phyloP scores from a whole-genome alignment of 192 early-diverging fungal genomes.

The Gamsiella multidivaricata region DNA sequence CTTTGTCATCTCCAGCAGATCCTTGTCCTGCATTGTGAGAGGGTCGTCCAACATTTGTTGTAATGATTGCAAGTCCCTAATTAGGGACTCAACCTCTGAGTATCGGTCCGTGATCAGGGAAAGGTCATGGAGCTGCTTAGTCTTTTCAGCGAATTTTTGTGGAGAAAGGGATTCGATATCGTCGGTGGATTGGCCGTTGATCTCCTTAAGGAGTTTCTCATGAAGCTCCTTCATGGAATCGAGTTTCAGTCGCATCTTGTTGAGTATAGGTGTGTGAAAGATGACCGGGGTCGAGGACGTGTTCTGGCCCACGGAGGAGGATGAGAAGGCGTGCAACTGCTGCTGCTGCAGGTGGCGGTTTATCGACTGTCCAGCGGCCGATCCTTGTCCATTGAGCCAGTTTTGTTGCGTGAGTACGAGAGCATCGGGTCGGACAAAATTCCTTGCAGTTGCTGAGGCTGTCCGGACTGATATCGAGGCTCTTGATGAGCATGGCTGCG shows the following conservation, averaged over 20 bases:
- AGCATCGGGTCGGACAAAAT: conserved; percentile 10
- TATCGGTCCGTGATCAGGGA: conserved; percentile 38
- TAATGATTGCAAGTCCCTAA: conserved; percentile 31
- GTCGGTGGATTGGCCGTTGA: conserved; percentile 23
- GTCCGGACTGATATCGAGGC: background rate
- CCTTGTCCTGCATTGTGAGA: conserved; percentile 51
- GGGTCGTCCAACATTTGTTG: conserved; percentile 52
- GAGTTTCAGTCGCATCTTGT: conserved; percentile 50
- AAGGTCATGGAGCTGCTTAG: conserved; percentile 47
- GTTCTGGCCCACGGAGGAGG: conserved; percentile 1
- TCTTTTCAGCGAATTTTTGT: conserved; percentile 43
- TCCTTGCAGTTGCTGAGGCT: background rate
- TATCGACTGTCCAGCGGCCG: background rate
- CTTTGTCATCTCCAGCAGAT: conserved; percentile 66
- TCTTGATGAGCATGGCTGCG: background rate
- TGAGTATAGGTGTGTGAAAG: conserved; percentile 45
- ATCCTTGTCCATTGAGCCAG: background rate
- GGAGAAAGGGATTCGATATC: conserved; percentile 21
- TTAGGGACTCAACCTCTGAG: conserved; percentile 23
- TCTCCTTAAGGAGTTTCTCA: conserved; percentile 42
- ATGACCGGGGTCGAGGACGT: background rate
- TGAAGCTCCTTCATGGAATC: conserved; percentile 46
- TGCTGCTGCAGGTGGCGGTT: background rate
- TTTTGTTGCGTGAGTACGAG: background rate
- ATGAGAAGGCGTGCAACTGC: conserved; percentile 2